Conservation (phyloP, 192 early-diverging fungal genomes). For the Chytriomyces sp. region DNA sequence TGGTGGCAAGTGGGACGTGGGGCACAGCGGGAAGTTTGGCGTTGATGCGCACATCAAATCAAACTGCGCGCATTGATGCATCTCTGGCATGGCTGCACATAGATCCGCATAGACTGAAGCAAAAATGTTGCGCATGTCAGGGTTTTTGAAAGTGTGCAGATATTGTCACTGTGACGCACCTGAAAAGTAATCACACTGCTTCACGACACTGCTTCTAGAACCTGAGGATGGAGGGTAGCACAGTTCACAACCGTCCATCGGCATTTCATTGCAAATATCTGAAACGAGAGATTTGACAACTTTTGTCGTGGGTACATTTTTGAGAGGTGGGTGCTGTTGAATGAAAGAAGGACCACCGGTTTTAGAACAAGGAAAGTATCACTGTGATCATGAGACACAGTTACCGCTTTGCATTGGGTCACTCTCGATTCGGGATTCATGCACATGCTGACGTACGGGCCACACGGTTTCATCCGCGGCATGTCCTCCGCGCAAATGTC, state of each 20-base stretch:
- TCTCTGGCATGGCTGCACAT: slow-evolving; percentile 61
- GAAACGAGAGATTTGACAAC: slow-evolving; percentile 15
- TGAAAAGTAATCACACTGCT: neutral
- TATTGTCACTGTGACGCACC: neutral
- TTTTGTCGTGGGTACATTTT: slow-evolving; percentile 31
- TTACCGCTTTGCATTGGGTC: slow-evolving; percentile 16
- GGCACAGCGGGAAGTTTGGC: slow-evolving; percentile 35
- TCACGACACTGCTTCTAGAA: neutral
- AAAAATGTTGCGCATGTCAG: slow-evolving; percentile 39
- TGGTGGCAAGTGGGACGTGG: slow-evolving; percentile 20
- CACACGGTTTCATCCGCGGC: slow-evolving; percentile 55
- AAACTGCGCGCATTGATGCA: slow-evolving; percentile 44
- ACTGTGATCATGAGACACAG: neutral
- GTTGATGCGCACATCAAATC: slow-evolving; percentile 4
- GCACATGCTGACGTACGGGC: slow-evolving; percentile 34
- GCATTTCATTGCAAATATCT: slow-evolving; percentile 33
- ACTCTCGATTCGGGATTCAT: slow-evolving; percentile 1
- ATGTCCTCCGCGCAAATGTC: slow-evolving; percentile 63
- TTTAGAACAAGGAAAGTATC: neutral
- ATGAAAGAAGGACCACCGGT: neutral
- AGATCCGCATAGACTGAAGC: slow-evolving; percentile 56
- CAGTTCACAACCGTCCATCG: slow-evolving; percentile 31
- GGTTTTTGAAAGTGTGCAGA: slow-evolving; percentile 10
- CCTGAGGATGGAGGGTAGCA: neutral
- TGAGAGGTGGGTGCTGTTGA: slow-evolving; percentile 15